Evolutionary conservation across 2,329 filamentous ascomycete genomes (phyloP).

Genomic region (Verticillium nonalfalfae): DNA sequence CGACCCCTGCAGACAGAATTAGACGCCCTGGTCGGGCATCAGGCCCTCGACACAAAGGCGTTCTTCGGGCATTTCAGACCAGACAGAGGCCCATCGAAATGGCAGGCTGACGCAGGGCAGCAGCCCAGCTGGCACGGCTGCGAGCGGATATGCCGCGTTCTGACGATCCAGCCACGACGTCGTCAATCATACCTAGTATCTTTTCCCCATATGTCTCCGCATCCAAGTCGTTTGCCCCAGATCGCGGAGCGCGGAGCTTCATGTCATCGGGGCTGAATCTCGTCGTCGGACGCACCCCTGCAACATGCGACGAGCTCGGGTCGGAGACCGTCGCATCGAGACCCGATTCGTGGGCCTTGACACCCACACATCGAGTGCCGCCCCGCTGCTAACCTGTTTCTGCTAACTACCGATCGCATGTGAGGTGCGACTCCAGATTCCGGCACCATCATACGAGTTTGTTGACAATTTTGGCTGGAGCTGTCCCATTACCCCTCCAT

Average conservation of each 20-base stretch:
- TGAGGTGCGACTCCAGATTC: background rate
- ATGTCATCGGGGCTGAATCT: background rate
- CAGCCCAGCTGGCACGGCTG: background rate
- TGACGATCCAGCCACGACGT: too few species aligned
- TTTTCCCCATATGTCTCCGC: background rate
- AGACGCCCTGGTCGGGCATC: background rate
- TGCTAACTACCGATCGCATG: background rate
- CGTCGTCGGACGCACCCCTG: background rate
- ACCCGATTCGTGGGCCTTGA: background rate
- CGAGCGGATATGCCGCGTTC: too few species aligned
- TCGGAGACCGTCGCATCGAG: background rate
- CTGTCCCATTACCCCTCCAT: background rate
- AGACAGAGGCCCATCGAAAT: too few species aligned
- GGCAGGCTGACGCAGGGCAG: too few species aligned
- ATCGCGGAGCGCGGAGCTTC: background rate
- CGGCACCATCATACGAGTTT: background rate
- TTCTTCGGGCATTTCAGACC: too few species aligned
- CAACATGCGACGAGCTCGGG: background rate
- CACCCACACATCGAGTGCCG: background rate
- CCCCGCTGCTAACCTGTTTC: background rate
- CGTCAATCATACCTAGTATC: too few species aligned
- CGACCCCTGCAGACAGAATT: background rate
- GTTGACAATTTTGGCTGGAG: background rate
- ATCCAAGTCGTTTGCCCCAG: background rate
- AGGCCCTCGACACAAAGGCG: background rate